Evolutionary conservation across 352 stramenopile genomes (phyloP), one percentile per base, ranked within the genome.

Genomic region (Phytopythium helicoides): DNA sequence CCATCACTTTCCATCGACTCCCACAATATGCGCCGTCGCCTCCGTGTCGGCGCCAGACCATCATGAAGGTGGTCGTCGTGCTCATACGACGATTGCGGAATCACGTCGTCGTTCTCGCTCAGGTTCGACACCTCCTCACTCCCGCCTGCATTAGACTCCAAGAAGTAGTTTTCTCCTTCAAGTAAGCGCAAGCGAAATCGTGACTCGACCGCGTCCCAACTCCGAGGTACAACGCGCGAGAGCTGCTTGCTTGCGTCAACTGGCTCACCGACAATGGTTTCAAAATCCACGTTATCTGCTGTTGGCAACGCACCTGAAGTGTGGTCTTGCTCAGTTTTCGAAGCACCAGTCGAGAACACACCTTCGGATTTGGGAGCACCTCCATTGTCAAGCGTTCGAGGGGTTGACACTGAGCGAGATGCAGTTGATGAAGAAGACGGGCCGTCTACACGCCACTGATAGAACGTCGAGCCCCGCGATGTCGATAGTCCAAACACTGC

Each of bases 1-100:
- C 83, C 80, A 26, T 86, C 74, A 42, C 84, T 88, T 28, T 79
- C 77, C 44, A 93, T 89, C 12, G 75, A 65, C 34, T 89, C 72
- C 81, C 81, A 91, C 35, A 87, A 82, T 7, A 85, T 64, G 23
- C 52, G 64, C 23, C 56, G 73, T 39, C 54, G 65, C 21, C 56
- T 45, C 4, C 48, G 38, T 37, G 18, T 28, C 28, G 58, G n/a
- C 16, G 39, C 35, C n/a, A 66, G 56, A 5, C 62, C 52, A 26
- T 65, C 66, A 28, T 73, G 56, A 9, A 74, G 50, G n/a, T 68
- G 45, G 34, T 63, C 56, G 18, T 62, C 52, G 18, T 55, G 47
- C 25, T 56, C 35, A 52, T 67, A 76, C 3, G 52, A 61, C 12
- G 59, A 39, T 22, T 39, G 47, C 34, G 42, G 39, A n/a, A 54